Percentiles rank a stretch among this genome's conserved stretches.
phyloP scores from a whole-genome alignment of 73 alveolate genomes.

The Paramecium bursaria region DNA sequence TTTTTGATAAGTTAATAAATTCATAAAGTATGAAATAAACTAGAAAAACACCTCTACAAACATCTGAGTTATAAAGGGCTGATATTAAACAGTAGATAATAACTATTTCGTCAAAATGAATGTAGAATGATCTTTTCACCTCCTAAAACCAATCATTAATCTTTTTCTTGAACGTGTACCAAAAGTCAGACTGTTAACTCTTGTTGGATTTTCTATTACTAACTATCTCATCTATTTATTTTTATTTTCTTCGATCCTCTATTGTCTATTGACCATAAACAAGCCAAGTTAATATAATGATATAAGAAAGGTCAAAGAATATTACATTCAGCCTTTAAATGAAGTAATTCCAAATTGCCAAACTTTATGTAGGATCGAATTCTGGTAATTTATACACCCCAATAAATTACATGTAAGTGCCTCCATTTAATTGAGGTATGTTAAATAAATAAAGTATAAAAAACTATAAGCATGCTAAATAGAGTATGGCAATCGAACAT shows the following conservation, averaged over 20 bases:
- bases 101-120: slow-evolving; percentile 48
- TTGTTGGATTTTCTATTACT: slow-evolving; percentile 1
- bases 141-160: background rate
- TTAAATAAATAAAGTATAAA: slow-evolving; percentile 20
- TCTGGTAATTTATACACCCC: slow-evolving; percentile 48
- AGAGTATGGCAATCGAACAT: slow-evolving; percentile 24
- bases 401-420: background rate
- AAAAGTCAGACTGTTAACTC: background rate
- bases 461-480: slow-evolving; percentile 30
- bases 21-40: slow-evolving; percentile 38
- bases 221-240: slow-evolving; percentile 32
- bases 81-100: slow-evolving; percentile 24
- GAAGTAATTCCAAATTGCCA: slow-evolving; percentile 38
- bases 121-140: background rate
- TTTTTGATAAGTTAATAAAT: background rate
- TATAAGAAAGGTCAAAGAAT: slow-evolving; percentile 13
- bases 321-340: slow-evolving; percentile 12
- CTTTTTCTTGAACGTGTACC: slow-evolving; percentile 8
- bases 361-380: slow-evolving; percentile 29
- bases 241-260: slow-evolving; percentile 32
- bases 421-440: slow-evolving; percentile 4
- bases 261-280: slow-evolving; percentile 18
- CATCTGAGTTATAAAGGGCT: slow-evolving; percentile 39
- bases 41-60: slow-evolving; percentile 48
- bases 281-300: slow-evolving; percentile 24